A percentile compares a stretch with the other conserved stretches of the same genome.
Evolutionary conservation across 2,329 filamentous ascomycete species (phyloP).

Genomic region (Boeremia exigua): DNA sequence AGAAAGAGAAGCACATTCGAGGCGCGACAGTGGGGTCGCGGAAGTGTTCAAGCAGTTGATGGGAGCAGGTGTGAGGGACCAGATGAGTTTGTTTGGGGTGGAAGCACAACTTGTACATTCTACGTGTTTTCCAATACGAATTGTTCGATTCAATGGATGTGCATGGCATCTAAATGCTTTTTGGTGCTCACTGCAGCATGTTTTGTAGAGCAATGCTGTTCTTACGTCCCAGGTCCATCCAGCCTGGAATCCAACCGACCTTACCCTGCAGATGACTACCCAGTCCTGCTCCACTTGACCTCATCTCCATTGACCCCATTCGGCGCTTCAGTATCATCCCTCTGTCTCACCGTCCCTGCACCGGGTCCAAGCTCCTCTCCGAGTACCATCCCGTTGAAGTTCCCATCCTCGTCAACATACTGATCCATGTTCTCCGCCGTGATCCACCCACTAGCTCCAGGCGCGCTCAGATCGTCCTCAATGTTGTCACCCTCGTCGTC

Average conservation of each 20-base stretch:
- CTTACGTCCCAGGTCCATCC: not conserved
- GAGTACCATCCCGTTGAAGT: constrained; percentile 42
- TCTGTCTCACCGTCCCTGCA: constrained; percentile 45
- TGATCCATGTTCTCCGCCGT: constrained; percentile 89
- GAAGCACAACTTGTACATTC: constrained; percentile 16
- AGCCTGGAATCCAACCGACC: not conserved
- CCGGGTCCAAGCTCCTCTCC: constrained; percentile 44
- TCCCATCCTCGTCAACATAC: constrained; percentile 57
- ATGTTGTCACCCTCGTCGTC: constrained; percentile 59
- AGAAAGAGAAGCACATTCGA: not conserved
- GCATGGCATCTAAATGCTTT: not conserved
- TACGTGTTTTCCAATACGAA: constrained; percentile 18
- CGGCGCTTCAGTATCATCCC: constrained; percentile 39
- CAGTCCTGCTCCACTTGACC: constrained; percentile 47
- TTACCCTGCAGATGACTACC: constrained; percentile 17
- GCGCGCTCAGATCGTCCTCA: constrained; percentile 62
- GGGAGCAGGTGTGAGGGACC: not conserved
- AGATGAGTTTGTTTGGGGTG: not conserved
- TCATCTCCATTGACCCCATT: constrained; percentile 40
- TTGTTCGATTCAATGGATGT: constrained; percentile 4
- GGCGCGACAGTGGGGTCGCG: not conserved
- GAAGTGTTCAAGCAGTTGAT: not conserved
- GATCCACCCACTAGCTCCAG: constrained; percentile 81
- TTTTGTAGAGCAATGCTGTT: not conserved
- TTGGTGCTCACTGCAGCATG: not conserved